Evolutionary conservation across 345 rosid species (phyloP).

Genomic region (Gossypium herbaceum): DNA sequence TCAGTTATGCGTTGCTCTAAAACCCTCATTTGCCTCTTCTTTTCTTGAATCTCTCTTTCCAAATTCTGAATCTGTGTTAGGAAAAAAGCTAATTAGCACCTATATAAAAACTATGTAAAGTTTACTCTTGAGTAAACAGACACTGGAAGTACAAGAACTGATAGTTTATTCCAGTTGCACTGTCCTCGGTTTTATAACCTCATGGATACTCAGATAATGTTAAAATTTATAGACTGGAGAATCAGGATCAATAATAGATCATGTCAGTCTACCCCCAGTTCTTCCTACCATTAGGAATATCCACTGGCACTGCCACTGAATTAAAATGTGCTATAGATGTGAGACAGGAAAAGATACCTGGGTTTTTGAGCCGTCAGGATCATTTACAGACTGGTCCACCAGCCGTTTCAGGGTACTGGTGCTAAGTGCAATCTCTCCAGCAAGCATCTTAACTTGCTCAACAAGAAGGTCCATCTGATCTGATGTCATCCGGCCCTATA

Average conservation of each 20-base stretch:
- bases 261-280: not conserved
- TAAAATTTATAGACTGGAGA: not conserved
- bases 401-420: conserved; percentile 93
- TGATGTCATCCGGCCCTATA: conserved; percentile 69
- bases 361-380: conserved; percentile 75
- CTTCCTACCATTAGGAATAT: conserved; percentile 8
- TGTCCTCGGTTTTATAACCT: not conserved
- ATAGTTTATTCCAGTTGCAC: not conserved
- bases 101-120: not conserved
- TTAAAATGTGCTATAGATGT: not conserved
- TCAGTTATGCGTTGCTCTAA: conserved; percentile 85
- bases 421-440: conserved; percentile 94
- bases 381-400: conserved; percentile 79
- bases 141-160: not conserved
- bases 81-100: conserved; percentile 11
- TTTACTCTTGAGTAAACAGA: not conserved
- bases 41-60: conserved; percentile 88
- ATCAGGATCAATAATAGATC: not conserved
- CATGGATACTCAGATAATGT: not conserved
- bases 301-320: not conserved
- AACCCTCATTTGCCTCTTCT: conserved; percentile 80
- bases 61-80: conserved; percentile 62
- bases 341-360: conserved; percentile 46
- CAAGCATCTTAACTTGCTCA: conserved; percentile 99
- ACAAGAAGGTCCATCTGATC: conserved; percentile 97